Evolutionary conservation across 208 protist genomes (phyloP), one percentile per base, ranked within the genome.

Genomic region (Leptomonas seymouri): DNA sequence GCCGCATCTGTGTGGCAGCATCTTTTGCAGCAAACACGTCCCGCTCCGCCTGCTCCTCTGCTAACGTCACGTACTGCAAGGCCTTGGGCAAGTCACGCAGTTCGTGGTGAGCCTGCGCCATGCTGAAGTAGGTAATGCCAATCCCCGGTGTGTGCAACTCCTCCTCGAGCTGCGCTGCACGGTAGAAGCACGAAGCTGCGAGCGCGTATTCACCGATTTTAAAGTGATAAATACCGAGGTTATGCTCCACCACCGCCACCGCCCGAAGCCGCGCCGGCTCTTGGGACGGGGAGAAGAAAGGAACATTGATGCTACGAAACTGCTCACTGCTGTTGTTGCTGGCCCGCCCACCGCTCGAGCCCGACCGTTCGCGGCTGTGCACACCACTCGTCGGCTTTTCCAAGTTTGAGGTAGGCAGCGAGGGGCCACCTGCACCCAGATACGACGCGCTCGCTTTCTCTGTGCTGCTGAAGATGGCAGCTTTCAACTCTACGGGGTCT

Each of bases 161-260:
- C 60, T 88, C 82, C 64, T 95, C 89, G 21, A 93, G 41, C 41
- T 74, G 59, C 36, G 90, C 76, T 15, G 87, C 76, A 21, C 74
- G 69, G 8, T 45, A 41, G 6, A 95, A 71, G 28, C 81, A 85
- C 21, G 75, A 59, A n/a, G 30, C 67, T 5, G 90, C 87, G 23
- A 90, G 61, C 23, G 74, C 74, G 68, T 92, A 93, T 76, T 95
- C 87, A 11, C 68, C 74, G 23, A 95, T 77, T 48, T 89, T 81
- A 60, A 89, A 93, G 65, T 95, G 90, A 58, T 95, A 95, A 9
- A 95, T 71, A 9, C 90, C 90, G 66, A 89, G 71, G 76, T 95
- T 95, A 78, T 95, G 92, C 25, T 85, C 76, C 18, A 90, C 63
- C 28, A 80, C 65, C 27, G 84, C 86, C 15, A 71, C 64, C 0